Evolutionary conservation across 225 moss, liverwort and hornwort genomes (phyloP).

Genomic region (Ulota crispa): DNA sequence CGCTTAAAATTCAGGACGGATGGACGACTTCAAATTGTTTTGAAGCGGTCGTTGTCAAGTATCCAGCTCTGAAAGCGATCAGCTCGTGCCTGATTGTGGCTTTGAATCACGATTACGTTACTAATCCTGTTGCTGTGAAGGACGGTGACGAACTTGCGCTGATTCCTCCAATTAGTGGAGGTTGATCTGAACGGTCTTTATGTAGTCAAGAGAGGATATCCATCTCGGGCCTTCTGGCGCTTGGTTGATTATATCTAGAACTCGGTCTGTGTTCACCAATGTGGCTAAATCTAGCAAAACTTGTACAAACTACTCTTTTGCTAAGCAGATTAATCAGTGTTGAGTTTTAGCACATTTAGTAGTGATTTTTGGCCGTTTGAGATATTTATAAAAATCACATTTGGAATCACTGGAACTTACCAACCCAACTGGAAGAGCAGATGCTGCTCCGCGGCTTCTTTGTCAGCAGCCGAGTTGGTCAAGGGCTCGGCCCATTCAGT

Average conservation of each 20-base stretch:
- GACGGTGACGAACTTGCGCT: slow-evolving; percentile 76
- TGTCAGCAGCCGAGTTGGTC: slow-evolving; percentile 24
- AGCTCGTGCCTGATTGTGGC: slow-evolving; percentile 61
- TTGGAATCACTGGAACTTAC: background rate
- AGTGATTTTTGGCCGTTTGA: too few species aligned
- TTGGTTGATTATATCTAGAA: background rate
- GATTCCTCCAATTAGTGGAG: slow-evolving; percentile 91
- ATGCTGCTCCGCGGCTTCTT: slow-evolving; percentile 38
- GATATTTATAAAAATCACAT: too few species aligned
- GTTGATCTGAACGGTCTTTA: slow-evolving; percentile 30
- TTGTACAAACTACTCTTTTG: too few species aligned
- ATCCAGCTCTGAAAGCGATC: slow-evolving; percentile 45
- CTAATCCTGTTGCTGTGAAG: slow-evolving; percentile 24
- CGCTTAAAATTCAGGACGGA: slow-evolving; percentile 46
- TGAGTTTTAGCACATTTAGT: too few species aligned
- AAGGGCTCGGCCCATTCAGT: slow-evolving; percentile 87
- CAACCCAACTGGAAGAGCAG: slow-evolving; percentile 48
- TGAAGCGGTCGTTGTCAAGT: slow-evolving; percentile 39
- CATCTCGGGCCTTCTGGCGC: background rate
- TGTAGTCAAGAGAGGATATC: background rate
- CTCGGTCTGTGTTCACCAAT: too few species aligned
- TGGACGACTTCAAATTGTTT: slow-evolving; percentile 58
- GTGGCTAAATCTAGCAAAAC: too few species aligned
- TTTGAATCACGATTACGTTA: slow-evolving; percentile 27
- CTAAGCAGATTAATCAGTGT: too few species aligned